Evolutionary conservation across 495 filamentous ascomycete genomes (phyloP).

Genomic region (Chaetomium fimeti): DNA sequence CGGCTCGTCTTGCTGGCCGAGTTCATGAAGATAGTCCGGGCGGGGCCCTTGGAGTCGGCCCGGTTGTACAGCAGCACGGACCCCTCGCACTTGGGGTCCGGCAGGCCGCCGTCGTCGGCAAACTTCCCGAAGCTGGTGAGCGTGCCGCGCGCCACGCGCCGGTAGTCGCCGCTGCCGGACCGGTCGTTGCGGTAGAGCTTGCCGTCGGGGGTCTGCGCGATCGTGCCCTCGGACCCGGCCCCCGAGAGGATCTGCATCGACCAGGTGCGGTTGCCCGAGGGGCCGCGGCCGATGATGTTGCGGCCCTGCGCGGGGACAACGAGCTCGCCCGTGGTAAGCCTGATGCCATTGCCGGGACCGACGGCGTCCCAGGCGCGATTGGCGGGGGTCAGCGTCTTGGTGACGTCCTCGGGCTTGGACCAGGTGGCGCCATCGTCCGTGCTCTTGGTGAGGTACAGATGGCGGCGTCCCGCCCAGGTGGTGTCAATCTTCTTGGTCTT

Average conservation of each 20-base stretch:
- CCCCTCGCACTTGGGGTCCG: not conserved
- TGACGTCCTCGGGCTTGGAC: slow-evolving; percentile 1
- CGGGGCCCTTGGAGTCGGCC: not conserved
- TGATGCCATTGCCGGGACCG: slow-evolving; percentile 3
- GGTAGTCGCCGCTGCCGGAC: not conserved
- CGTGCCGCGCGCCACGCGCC: not conserved
- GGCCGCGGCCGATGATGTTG: slow-evolving; percentile 6
- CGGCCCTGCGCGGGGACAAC: slow-evolving; percentile 1
- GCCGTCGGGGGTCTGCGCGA: slow-evolving; percentile 5
- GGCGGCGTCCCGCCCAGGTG: slow-evolving; percentile 4
- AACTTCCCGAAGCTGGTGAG: slow-evolving; percentile 1
- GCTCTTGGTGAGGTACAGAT: not conserved
- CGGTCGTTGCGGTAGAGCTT: slow-evolving; percentile 9
- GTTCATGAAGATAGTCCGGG: slow-evolving; percentile 4
- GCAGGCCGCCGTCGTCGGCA: not conserved
- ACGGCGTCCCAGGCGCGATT: slow-evolving; percentile 1
- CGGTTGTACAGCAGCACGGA: slow-evolving; percentile 7
- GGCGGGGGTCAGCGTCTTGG: not conserved
- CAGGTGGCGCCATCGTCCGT: slow-evolving; percentile 6
- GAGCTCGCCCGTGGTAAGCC: slow-evolving; percentile 1
- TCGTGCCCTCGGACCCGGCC: slow-evolving; percentile 6
- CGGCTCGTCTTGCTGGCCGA: slow-evolving; percentile 5
- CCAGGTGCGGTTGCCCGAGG: slow-evolving; percentile 8
- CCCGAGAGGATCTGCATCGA: not conserved
- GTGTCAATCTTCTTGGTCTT: slow-evolving; percentile 6